Conservation (phyloP, 139 green algal genomes). For the Monoraphidium neglectum region DNA sequence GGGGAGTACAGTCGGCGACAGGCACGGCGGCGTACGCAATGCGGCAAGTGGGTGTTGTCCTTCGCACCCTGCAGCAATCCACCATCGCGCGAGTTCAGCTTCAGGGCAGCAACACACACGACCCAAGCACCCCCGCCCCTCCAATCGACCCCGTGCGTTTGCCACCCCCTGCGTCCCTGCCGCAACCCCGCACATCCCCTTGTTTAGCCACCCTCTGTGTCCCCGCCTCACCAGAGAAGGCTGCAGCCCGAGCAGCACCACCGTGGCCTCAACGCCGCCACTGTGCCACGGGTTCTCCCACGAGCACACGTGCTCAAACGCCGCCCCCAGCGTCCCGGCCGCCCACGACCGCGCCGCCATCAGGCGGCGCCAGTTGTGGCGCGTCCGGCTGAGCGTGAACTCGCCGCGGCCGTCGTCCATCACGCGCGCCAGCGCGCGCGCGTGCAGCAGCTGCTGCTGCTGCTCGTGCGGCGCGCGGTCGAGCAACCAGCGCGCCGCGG, state of each 20-base stretch:
- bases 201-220: too few relatives aligned
- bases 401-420: constrained; percentile 42
- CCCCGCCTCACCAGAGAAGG: constrained; percentile 16
- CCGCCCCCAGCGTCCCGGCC: not conserved
- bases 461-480: too few relatives aligned
- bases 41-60: too few relatives aligned
- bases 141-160: too few relatives aligned
- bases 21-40: too few relatives aligned
- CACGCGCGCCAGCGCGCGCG: constrained; percentile 11
- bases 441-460: not conserved
- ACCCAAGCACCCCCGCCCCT: not conserved
- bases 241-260: constrained; percentile 23
- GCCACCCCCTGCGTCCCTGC: too few relatives aligned
- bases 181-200: too few relatives aligned
- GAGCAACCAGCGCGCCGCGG: too few relatives aligned
- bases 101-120: too few relatives aligned
- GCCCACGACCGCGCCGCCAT: constrained; percentile 2
- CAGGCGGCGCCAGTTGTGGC: constrained; percentile 41
- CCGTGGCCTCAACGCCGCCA: not conserved
- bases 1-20: too few relatives aligned
- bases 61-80: too few relatives aligned
- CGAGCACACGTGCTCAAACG: constrained; percentile 25
- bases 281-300: constrained; percentile 25
- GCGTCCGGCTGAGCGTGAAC: constrained; percentile 39
- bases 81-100: too few relatives aligned